Evolutionary conservation across 305 asterid species (phyloP), one percentile per base, ranked within the genome.

Genomic region (Fraxinus paxiana): DNA sequence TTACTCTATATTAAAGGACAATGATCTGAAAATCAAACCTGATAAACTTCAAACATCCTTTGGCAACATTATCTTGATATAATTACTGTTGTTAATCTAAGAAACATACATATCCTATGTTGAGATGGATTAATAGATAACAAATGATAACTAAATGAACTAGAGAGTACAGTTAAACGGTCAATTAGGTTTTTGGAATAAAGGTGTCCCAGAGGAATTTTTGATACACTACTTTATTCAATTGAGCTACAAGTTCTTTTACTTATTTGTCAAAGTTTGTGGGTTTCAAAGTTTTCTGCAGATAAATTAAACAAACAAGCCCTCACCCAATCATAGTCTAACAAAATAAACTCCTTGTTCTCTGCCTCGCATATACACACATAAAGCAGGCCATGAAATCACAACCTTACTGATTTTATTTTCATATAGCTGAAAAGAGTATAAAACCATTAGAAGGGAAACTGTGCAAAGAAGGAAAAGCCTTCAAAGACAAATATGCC

Each of bases 1-100:
- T 59, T 28, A 65, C 59, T 78, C 78, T 82, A 81, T 76, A 81
- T 59, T 22, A 8, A 63, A 63, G 34, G 12, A 63, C 6, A 63
- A 24, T 24, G 72, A 63, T 28, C 31, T 24, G n/a, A 63, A 63
- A 22, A 63, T 24, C 34, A 9, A 63, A 63, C 72, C 72, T 10
- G 6, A 63, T 63, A 63, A 9, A 63, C 17, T 63, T 8, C 35
- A 22, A 63, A 63, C 17, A 63, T 63, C 34, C 6, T 63, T 63
- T 54, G 22, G 34, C 17, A 1, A 22, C 72, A 7, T 63, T 4
- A 22, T 22, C 2, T 24, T 22, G 72, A 22, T 6, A 13, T 22
- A 5, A 63, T 24, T 2, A 20, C 4, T 22, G 71, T 22, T 24
- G 33, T 8, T 20, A 61, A 61, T 22, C 33, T 22, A 6, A 22